Evolutionary conservation across 2,329 filamentous ascomycete genomes (phyloP), one percentile per base, ranked within the genome.

Genomic region (Intubia oerlemansii): DNA sequence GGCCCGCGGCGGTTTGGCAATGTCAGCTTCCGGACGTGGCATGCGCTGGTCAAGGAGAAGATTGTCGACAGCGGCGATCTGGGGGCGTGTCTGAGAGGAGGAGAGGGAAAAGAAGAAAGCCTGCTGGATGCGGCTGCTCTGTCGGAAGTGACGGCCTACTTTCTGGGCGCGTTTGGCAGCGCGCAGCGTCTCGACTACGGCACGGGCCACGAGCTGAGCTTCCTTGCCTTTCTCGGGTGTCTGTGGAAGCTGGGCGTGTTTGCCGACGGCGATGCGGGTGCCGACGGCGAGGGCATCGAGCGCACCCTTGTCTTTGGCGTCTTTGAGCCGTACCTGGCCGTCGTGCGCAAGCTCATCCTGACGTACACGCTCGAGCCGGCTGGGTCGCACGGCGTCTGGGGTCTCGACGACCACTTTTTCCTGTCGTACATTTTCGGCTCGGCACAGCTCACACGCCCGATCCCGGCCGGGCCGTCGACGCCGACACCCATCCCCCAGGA

Each of bases 311-410:
- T 92, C 2, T 54, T 91, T 8, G 74, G 75, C 1, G 57, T 91
- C 22, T 62, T 98, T 33, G 77, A 93, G 44, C 79, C 76, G 62
- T 91, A 91, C 43, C 56, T 91, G n/a, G 55, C 58, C 18, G 71
- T 95, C 2, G 59, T 92, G 25, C 73, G 88, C 22, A 69, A 65
- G 24, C 60, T 98, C 8, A 93, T 98, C 41, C 57, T 80, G 28
- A 85, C 73, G 3, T 98, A 95, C 47, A 93, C 74, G 1, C 66
- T 98, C 13, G 88, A 98, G 45, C 88, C 88, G 4, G 88, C 88
- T 5, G 88, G 88, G 3, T 91, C 85, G 2, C 88, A 95, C 45
- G 88, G 88, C 4, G 88, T 98, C 13, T 98, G 88, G 88, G 88
- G 88, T 13, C 61, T 98, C n/a, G 88, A 98, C 46, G 88, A 98